Base-by-base conservation (phyloP, 306 rosid species). In the Psophocarpus tetragonolobus region DNA sequence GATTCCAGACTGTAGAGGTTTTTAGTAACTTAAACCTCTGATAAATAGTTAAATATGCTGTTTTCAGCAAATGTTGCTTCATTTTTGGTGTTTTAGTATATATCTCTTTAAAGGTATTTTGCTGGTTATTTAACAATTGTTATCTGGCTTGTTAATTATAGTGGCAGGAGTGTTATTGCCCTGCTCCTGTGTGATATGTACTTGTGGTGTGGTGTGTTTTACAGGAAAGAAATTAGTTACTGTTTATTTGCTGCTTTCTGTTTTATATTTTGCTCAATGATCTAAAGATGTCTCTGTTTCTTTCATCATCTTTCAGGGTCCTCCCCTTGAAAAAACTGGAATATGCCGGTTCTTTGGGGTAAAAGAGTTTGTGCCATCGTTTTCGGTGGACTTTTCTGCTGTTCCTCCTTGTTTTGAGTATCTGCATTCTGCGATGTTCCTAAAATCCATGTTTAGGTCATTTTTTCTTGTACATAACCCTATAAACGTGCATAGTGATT, bases 351-450 rank as follows among this genome's bases (percentile, higher is more conserved):
- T 94, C 51, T 94, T 82, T 74, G 94, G 84, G 69, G 26, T 84
- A 54, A 45, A 9, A 68, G 63, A 68, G 60, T 80, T 51, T 5
- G 54, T 75, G 54, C 94, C 97, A 4, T 27, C 84, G 81, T 86
- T 94, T 71, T 84, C 81, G 57, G 83, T 94, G 54, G 94, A 91
- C 83, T 94, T 84, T 76, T 81, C 98, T 45, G 94, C 97, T 14
- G 66, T 90, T 83, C 97, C 97, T 41, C 60, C 14, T 33, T 85
- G 81, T 82, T 94, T 88, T 70, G 79, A 71, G 87, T 11, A 64
- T 67, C 79, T 94, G 87, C 90, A 90, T 51, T 85, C 76, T 36
- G 27, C 51, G 56, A 84, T 86, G 86, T 69, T 76, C 61, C 70
- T 85, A 29, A 87, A 83, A 85, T 83, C 71, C 35, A 30, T 61